Evolutionary conservation across 202 grass and related monocot genomes (phyloP).

Genomic region (Panicum hallii): DNA sequence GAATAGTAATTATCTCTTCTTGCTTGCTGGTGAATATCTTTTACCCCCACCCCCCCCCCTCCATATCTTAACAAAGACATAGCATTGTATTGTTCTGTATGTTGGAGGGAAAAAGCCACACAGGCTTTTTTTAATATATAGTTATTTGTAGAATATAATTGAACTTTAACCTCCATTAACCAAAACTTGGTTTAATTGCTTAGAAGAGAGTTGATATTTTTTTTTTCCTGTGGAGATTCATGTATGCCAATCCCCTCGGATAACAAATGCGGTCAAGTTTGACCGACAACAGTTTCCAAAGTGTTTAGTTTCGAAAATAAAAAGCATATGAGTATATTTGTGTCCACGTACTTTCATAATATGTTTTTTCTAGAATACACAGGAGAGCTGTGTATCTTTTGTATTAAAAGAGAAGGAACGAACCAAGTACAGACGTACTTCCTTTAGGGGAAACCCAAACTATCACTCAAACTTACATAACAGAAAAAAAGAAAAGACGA

Average conservation of each 20-base stretch:
- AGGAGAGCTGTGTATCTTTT: no score
- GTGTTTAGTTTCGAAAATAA: no score
- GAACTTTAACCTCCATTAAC: conserved; percentile 17
- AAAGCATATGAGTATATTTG: no score
- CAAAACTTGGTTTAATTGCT: conserved; percentile 6
- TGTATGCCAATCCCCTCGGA: neutral
- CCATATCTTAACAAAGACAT: conserved; percentile 8
- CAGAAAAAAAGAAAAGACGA: no score
- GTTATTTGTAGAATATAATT: neutral
- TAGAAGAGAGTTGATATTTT: neutral
- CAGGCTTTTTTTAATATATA: neutral
- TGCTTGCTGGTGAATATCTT: neutral
- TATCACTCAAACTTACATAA: no score
- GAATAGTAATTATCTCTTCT: neutral
- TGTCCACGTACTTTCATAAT: no score
- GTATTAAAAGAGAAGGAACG: no score
- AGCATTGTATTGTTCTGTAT: neutral
- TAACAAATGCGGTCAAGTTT: neutral
- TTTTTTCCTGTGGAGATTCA: conserved; percentile 11
- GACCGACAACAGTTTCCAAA: no score
- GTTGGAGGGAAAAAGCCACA: neutral
- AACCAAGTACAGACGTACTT: no score
- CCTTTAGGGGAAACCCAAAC: no score
- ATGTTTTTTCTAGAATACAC: no score
- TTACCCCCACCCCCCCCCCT: no score